phyloP scores from a whole-genome alignment of 129 eudicot species.

The Smallanthus sonchifolius region DNA sequence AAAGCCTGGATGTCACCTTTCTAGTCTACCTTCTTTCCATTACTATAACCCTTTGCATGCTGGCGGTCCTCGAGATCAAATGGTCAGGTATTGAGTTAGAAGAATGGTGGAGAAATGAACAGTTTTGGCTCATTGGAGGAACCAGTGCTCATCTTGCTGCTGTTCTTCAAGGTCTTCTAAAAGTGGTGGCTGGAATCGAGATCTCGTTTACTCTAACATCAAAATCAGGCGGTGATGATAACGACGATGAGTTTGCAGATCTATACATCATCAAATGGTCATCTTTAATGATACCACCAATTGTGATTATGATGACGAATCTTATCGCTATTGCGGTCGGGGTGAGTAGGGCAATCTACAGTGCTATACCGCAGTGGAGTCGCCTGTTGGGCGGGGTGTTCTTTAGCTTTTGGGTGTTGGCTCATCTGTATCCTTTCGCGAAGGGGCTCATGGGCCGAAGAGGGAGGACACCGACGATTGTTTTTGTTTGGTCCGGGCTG shows the following conservation, averaged over 20 bases:
- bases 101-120: slow-evolving; percentile 76
- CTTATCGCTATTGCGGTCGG: slow-evolving; percentile 60
- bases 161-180: slow-evolving; percentile 58
- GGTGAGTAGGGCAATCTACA: slow-evolving; percentile 51
- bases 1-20: slow-evolving; percentile 49
- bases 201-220: slow-evolving; percentile 62
- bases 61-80: slow-evolving; percentile 54
- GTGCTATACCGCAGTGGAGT: slow-evolving; percentile 56
- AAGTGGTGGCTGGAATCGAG: slow-evolving; percentile 61
- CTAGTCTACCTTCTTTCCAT: slow-evolving; percentile 50
- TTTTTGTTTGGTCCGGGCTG: slow-evolving; percentile 65
- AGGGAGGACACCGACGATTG: slow-evolving; percentile 68
- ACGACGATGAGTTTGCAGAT: slow-evolving; percentile 54
- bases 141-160: slow-evolving; percentile 76
- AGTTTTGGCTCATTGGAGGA: slow-evolving; percentile 67
- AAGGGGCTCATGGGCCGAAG: slow-evolving; percentile 69
- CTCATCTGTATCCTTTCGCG: slow-evolving; percentile 60
- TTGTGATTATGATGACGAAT: slow-evolving; percentile 52
- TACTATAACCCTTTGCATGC: slow-evolving; percentile 47
- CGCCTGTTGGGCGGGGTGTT: slow-evolving; percentile 61
- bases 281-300: slow-evolving; percentile 55
- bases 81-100: slow-evolving; percentile 59
- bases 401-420: slow-evolving; percentile 70
- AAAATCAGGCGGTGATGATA: slow-evolving; percentile 52
- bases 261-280: slow-evolving; percentile 60